Evolutionary conservation across 148 eudicot species (phyloP), one percentile per base, ranked within the genome.

Genomic region (Rhododendron simsii): DNA sequence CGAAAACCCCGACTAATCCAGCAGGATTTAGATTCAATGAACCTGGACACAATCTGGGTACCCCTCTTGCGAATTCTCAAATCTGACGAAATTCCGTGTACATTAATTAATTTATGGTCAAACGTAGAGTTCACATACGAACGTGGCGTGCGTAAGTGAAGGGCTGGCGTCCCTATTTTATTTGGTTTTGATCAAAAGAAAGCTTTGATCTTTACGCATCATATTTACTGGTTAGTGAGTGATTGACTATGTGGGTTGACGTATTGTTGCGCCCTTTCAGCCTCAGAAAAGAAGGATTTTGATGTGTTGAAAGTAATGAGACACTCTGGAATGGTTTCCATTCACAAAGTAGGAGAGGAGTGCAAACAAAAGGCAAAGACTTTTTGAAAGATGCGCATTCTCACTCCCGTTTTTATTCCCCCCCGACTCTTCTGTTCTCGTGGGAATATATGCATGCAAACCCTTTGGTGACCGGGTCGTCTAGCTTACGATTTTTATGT

Each of bases 1-100:
- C 65, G 7, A 86, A 23, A 33, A 78, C 35, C 35, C 33, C 65
- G 20, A 77, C 20, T 0, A 74, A 14, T 35, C 78, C 45, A 35
- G 23, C 44, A 55, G 55, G 55, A 76, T 21, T 37, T 39, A 39
- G 59, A 59, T 59, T 51, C 82, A 77, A 28, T 28, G 85, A 82
- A 86, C 88, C 82, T 83, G 48, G 88, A 86, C 82, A 3, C 30
- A 45, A 57, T 83, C 23, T 74, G 55, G 81, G 20, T 39, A 41
- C 65, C 20, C 55, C 20, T 41, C 48, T 39, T 59, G 55, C 59
- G 44, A 41, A 41, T 76, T 48, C 63, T 75, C 26, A 61, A 26
- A 50, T 82, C 69, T 73, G 81, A n/a, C 71, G 30, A 23, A 63
- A 23, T 9, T 23, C 13, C 71, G 8, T 63, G 6, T 8, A 7